Evolutionary conservation across 2,329 filamentous ascomycete genomes (phyloP).

Genomic region (Malbranchea cinnamomea): DNA sequence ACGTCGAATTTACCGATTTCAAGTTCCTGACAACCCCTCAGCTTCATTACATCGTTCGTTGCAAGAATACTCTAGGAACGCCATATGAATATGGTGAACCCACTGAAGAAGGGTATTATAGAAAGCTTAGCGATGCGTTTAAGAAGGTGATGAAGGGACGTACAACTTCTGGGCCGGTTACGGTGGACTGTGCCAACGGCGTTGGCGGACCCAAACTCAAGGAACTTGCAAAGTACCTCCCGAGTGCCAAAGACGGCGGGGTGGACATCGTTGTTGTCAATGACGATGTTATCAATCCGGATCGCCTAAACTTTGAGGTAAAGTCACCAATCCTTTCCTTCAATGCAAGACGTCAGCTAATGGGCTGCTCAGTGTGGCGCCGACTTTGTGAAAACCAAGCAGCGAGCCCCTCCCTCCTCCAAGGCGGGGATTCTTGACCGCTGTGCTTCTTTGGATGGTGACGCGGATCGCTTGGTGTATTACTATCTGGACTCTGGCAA

Average conservation of each 20-base stretch:
- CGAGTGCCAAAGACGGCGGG: conserved; percentile 48
- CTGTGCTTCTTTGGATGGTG: conserved; percentile 84
- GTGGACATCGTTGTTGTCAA: conserved; percentile 80
- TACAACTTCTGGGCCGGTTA: conserved; percentile 58
- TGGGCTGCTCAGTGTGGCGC: conserved; percentile 56
- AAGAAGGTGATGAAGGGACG: conserved; percentile 64
- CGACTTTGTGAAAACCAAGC: conserved; percentile 94
- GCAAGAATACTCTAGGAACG: conserved; percentile 81
- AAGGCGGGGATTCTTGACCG: conserved; percentile 62
- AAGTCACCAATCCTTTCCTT: conserved; percentile 6
- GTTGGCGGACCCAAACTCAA: conserved; percentile 83
- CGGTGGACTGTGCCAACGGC: conserved; percentile 91
- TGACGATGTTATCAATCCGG: conserved; percentile 80
- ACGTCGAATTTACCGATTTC: conserved; percentile 64
- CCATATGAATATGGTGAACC: conserved; percentile 76
- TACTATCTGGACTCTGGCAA: conserved; percentile 76
- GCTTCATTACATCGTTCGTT: conserved; percentile 89
- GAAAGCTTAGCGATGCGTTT: conserved; percentile 78
- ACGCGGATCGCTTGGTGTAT: conserved; percentile 90
- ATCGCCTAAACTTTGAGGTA: conserved; percentile 78
- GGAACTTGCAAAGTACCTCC: conserved; percentile 73
- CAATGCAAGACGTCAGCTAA: neutral
- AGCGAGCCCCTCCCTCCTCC: conserved; percentile 71
- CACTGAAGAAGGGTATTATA: conserved; percentile 85
- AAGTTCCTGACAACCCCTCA: conserved; percentile 94